Evolutionary conservation across 208 protist species (phyloP).

Genomic region (Trypanosoma lewisi): DNA sequence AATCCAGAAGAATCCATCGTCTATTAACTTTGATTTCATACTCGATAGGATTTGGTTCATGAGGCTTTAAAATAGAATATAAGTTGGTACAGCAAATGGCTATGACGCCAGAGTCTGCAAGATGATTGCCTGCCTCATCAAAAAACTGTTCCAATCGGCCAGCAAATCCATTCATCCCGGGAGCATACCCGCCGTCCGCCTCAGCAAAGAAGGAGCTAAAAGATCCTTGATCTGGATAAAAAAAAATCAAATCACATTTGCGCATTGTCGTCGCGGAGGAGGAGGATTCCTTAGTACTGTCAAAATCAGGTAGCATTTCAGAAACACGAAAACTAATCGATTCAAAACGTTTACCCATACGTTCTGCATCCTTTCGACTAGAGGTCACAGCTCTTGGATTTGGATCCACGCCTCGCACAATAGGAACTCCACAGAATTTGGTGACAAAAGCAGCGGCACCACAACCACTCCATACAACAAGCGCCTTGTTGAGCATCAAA

Average conservation of each 20-base stretch:
- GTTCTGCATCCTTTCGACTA: conserved; percentile 46
- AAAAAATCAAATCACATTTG: conserved; percentile 75
- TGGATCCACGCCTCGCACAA: conserved; percentile 78
- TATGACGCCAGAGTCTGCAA: conserved; percentile 75
- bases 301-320: conserved; percentile 52
- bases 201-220: conserved; percentile 45
- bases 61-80: conserved; percentile 59
- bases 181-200: conserved; percentile 44
- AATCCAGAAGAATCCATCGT: conserved; percentile 89
- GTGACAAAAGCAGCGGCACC: conserved; percentile 58
- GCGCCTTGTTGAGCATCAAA: conserved; percentile 64
- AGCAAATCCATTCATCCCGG: conserved; percentile 44
- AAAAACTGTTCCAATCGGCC: conserved; percentile 85
- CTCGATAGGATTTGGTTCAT: conserved; percentile 76
- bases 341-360: conserved; percentile 31
- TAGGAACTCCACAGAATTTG: conserved; percentile 53
- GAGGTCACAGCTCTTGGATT: conserved; percentile 57
- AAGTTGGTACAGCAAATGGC: conserved; percentile 84
- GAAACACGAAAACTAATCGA: conserved; percentile 78
- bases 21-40: conserved; percentile 88
- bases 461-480: conserved; percentile 58
- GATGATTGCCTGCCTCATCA: conserved; percentile 49
- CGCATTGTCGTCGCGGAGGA: no score
- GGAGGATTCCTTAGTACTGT: neutral
- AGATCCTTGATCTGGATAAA: conserved; percentile 72